These are phyloP conservation scores for Boletus edulis DNA, from an alignment of 768 basidiomycete species.

Conservation along the genomic window DNA sequence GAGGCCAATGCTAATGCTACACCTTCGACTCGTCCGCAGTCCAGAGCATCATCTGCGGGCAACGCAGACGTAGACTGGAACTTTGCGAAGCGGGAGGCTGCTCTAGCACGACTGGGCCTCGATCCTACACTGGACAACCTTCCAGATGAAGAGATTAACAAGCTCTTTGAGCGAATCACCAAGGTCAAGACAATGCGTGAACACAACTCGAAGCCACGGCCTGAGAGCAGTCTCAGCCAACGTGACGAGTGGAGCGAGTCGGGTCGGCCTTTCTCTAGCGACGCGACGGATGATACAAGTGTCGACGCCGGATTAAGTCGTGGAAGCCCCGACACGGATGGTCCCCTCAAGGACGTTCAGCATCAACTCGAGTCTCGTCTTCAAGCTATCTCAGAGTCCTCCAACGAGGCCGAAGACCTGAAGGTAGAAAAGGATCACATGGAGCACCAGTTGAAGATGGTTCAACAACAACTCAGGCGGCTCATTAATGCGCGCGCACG, in stretches of 20 bases:
- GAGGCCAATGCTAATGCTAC: constrained; percentile 35
- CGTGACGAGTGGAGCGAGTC: constrained; percentile 90
- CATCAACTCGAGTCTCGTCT: constrained; percentile 70
- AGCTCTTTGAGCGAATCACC: constrained; percentile 90
- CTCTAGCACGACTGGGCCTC: constrained; percentile 78
- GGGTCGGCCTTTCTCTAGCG: constrained; percentile 76
- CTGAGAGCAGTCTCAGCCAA: constrained; percentile 86
- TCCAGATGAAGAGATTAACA: constrained; percentile 93
- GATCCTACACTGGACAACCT: constrained; percentile 91
- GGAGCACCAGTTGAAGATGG: constrained; percentile 81
- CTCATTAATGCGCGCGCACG: constrained; percentile 72
- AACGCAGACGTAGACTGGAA: constrained; percentile 89
- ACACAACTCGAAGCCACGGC: constrained; percentile 74
- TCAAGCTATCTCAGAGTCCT: constrained; percentile 54
- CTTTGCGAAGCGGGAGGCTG: constrained; percentile 95
- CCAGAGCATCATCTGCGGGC: constrained; percentile 66
- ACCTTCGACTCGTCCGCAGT: constrained; percentile 69
- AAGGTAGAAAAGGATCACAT: constrained; percentile 92
- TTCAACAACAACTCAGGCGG: constrained; percentile 80
- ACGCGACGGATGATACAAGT: constrained; percentile 88
- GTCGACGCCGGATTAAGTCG: constrained; percentile 61
- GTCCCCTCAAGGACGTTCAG: constrained; percentile 67
- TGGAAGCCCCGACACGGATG: constrained; percentile 64
- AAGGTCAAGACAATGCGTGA: constrained; percentile 88
- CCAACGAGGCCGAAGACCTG: constrained; percentile 77